Evolutionary conservation across 805 yeast genomes (phyloP), one percentile per base, ranked within the genome.

Genomic region (Wickerhamomyces queroliae): DNA sequence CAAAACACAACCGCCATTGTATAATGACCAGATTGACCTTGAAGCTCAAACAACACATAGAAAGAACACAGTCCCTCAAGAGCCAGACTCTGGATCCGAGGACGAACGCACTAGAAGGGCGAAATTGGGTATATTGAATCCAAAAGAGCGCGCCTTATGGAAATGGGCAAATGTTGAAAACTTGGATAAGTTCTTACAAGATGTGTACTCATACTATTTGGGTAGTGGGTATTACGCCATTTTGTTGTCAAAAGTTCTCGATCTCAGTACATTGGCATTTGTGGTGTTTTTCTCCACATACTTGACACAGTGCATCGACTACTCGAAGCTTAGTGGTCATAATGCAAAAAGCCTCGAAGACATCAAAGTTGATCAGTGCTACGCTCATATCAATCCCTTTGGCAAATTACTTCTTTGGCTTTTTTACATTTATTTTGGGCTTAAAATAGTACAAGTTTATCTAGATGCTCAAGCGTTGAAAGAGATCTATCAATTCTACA

Each of bases 91-190:
- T 22, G 19, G 20, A 20, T 25, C 35, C 1, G 53, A 49, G 15
- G 54, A 49, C 10, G 59, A 57, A 20, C 39, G 55, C 7, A 35
- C 36, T 9, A 44, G 59, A 35, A 47, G 59, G 26, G 56, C 57
- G 7, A 48, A 40, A 18, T 38, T 71, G 7, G 72, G 74, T 7
- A 65, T 71, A 1, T 53, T 79, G 21, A 75, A 78, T 37, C 76
- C 85, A 1, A 67, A 68, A 43, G 96, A 90, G 55, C 66, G 88
- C 36, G 95, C 98, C 0, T 66, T 85, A 15, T 93, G 97, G 88
- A 73, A 87, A 44, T 93, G 99, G 98, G 95, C 98, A 1, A 93
- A 93, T 53, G 87, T 93, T 19, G 87, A 85, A 49, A 93, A 93
- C 59, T 71, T 93, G 58, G 99, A 93, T 63, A 74, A 78, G 34